phyloP scores from a whole-genome alignment of 1,139 yeast genomes.

The Meyerozyma guilliermondii region DNA sequence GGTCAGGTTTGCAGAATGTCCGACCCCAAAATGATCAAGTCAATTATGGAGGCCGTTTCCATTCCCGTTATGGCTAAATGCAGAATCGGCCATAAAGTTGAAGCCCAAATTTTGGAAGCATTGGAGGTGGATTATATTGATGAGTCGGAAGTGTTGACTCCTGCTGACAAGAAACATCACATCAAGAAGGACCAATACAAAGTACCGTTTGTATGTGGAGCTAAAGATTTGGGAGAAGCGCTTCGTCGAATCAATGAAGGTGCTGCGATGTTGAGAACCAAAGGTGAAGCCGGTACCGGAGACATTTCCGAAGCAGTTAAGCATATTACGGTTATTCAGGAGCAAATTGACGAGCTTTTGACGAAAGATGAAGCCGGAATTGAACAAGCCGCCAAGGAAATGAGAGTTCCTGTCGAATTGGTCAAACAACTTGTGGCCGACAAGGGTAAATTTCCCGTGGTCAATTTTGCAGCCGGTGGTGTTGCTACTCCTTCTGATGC shows the following conservation, averaged over 20 bases:
- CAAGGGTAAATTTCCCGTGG: slow-evolving; percentile 71
- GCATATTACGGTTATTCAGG: slow-evolving; percentile 59
- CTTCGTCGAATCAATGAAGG: slow-evolving; percentile 78
- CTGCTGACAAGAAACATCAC: slow-evolving; percentile 70
- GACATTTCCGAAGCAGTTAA: slow-evolving; percentile 83
- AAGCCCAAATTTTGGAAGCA: slow-evolving; percentile 74
- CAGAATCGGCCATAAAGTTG: slow-evolving; percentile 81
- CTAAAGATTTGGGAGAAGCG: slow-evolving; percentile 81
- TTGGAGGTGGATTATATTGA: slow-evolving; percentile 77
- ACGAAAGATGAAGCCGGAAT: slow-evolving; percentile 43
- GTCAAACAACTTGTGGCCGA: slow-evolving; percentile 47
- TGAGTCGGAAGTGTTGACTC: slow-evolving; percentile 80
- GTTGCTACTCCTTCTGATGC: slow-evolving; percentile 90
- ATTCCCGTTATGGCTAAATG: slow-evolving; percentile 88
- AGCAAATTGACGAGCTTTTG: slow-evolving; percentile 45
- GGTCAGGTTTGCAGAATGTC: slow-evolving; percentile 88
- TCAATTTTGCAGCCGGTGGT: slow-evolving; percentile 89
- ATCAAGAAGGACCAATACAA: slow-evolving; percentile 58
- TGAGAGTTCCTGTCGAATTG: slow-evolving; percentile 56
- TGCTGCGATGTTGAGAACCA: slow-evolving; percentile 84
- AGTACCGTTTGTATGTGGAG: slow-evolving; percentile 85
- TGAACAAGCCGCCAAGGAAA: slow-evolving; percentile 44
- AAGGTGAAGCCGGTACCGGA: slow-evolving; percentile 90
- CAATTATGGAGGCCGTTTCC: slow-evolving; percentile 67
- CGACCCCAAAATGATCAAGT: slow-evolving; percentile 76